Conservation (phyloP, 345 rosid species). For the Erysimum cheiranthoides region DNA sequence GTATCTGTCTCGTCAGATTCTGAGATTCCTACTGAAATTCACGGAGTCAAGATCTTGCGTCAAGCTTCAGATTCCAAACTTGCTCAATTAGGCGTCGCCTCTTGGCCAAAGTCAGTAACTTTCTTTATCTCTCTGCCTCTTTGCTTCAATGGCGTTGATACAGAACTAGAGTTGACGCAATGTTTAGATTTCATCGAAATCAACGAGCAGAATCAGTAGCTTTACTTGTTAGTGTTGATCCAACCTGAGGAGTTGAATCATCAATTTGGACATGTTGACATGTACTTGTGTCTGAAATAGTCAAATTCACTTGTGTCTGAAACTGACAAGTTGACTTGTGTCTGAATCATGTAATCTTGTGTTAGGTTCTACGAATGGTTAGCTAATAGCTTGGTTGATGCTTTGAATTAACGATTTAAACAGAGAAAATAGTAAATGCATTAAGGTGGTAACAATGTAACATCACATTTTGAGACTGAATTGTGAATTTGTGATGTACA, state of each 20-base stretch:
- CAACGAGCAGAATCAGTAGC: neutral
- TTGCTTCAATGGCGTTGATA: slow-evolving; percentile 2
- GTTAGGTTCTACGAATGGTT: neutral
- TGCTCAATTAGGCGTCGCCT: slow-evolving; percentile 37
- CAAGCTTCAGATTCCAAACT: slow-evolving; percentile 36
- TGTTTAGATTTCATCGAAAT: neutral
- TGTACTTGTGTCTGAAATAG: neutral
- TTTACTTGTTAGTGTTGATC: neutral
- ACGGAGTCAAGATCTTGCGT: slow-evolving; percentile 44
- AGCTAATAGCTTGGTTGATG: neutral
- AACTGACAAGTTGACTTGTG: neutral
- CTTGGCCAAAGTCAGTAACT: slow-evolving; percentile 46
- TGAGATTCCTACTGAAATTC: slow-evolving; percentile 23
- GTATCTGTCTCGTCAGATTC: slow-evolving; percentile 22
- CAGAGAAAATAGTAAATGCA: neutral
- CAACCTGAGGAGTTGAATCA: neutral
- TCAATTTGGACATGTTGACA: neutral
- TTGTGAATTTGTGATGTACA: neutral
- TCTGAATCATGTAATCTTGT: neutral
- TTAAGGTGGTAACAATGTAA: neutral
- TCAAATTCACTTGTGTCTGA: slow-evolving; percentile 1
- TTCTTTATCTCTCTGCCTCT: slow-evolving; percentile 22
- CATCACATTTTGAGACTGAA: neutral
- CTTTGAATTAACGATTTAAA: neutral
- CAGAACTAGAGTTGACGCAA: slow-evolving; percentile 5